phyloP scores from a whole-genome alignment of 441 rosid genomes.

The Populus hybrid region DNA sequence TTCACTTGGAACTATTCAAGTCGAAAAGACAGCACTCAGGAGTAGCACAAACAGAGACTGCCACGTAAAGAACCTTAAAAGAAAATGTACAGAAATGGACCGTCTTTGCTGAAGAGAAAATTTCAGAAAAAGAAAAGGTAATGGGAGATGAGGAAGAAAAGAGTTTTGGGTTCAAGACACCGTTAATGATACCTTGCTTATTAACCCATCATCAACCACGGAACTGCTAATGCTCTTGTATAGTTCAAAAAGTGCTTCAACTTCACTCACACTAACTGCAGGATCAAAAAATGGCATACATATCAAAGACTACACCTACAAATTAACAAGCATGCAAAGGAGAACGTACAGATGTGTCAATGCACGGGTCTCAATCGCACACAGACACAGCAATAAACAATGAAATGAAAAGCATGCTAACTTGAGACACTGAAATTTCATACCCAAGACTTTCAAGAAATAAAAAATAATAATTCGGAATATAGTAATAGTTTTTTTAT shows the following conservation, averaged over 20 bases:
- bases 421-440: not conserved
- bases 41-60: not conserved
- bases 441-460: not conserved
- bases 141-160: conserved; percentile 13
- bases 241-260: conserved; percentile 93
- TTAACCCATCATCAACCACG: conserved; percentile 89
- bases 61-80: not conserved
- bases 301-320: not conserved
- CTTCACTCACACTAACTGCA: conserved; percentile 96
- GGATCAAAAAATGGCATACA: conserved; percentile 1
- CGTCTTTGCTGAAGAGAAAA: not conserved
- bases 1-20: not conserved
- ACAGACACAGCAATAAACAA: not conserved
- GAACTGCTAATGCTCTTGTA: conserved; percentile 96
- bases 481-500: too few species aligned
- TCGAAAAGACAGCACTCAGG: not conserved
- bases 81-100: not conserved
- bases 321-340: not conserved
- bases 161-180: not conserved
- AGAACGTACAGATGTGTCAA: not conserved
- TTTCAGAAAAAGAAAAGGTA: conserved; percentile 5
- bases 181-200: conserved; percentile 62
- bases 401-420: not conserved
- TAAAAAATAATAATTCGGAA: not conserved
- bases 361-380: not conserved